Base-by-base conservation (phyloP, 1,139 yeast species). In the Taphrina confusa region DNA sequence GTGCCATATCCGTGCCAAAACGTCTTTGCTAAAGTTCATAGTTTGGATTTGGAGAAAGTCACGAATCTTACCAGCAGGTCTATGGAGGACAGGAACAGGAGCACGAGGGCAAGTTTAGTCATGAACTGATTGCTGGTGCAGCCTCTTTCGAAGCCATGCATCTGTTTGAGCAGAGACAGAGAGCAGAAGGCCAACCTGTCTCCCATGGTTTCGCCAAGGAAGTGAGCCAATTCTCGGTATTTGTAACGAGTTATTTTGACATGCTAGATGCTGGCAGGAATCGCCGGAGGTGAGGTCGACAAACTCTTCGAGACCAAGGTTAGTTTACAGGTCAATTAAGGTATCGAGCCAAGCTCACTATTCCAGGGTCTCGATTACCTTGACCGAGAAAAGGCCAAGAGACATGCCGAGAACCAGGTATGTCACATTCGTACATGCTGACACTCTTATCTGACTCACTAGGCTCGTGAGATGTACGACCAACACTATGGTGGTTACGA, bases 221-320 rank as follows among this genome's bases (percentile, higher is more conserved):
- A 40, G 49, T 52, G 20, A n/a, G 55, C 14, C 23, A 14, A 28
- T 20, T 16, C 11, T 22, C 30, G 9, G n/a, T n/a, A 20, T 4
- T 4, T 39, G n/a, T n/a, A n/a, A n/a, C n/a, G n/a, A n/a, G n/a
- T n/a, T n/a, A n/a, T 16, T 12, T n/a, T 42, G 31, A 25, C 31
- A 27, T n/a, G 20, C 12, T 72, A 71, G 64, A 55, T 67, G 56
- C 63, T 71, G 44, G 72, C 72, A 39, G 73, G 72, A 12, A 42
- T 71, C 60, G 73, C 71, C 23, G 73, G 73, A 28, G 73, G 67
- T 50, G 73, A 71, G 63, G 73, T 69, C 57, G 73, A 71, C 67
- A 71, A 71, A 67, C 66, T 70, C 34, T 66, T 70, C 60, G 73
- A 70, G 65, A 67, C 72, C 63, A 70, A 70, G 47, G 47, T 42